Conservation (phyloP, 176 grass and related monocot genomes). For the Elymus sibiricus region DNA sequence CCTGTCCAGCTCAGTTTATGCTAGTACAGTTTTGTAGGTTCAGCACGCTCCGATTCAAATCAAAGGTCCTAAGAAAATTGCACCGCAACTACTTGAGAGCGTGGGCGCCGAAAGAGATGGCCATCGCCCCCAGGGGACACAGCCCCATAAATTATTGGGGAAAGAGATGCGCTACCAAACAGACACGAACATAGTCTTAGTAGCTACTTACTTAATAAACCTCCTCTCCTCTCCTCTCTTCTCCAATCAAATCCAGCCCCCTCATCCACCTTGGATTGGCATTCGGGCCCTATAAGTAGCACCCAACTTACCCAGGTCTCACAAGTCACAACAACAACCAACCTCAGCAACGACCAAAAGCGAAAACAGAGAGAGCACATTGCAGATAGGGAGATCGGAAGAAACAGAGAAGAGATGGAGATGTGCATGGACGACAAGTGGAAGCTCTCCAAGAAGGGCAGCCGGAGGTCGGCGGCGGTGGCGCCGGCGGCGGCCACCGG, state of each 20-base stretch:
- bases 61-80: background rate
- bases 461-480: background rate
- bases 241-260: background rate
- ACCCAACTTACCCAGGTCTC: background rate
- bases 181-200: background rate
- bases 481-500: background rate
- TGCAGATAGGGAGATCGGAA: background rate
- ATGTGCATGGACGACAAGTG: constrained; percentile 46
- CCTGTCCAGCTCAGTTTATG: background rate
- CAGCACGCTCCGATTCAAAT: background rate
- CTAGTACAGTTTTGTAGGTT: background rate
- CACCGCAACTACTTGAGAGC: background rate
- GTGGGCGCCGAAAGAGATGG: constrained; percentile 22
- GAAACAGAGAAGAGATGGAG: constrained; percentile 34
- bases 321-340: background rate
- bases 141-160: constrained; percentile 19
- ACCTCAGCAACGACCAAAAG: background rate
- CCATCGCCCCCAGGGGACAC: constrained; percentile 7
- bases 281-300: constrained; percentile 23
- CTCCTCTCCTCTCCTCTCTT: background rate
- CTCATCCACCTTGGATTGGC: background rate
- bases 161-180: constrained; percentile 34
- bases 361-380: background rate
- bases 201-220: constrained; percentile 2
- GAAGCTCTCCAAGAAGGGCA: constrained; percentile 38